Evolutionary conservation across 768 basidiomycete species (phyloP).

Genomic region (Suillus americanus): DNA sequence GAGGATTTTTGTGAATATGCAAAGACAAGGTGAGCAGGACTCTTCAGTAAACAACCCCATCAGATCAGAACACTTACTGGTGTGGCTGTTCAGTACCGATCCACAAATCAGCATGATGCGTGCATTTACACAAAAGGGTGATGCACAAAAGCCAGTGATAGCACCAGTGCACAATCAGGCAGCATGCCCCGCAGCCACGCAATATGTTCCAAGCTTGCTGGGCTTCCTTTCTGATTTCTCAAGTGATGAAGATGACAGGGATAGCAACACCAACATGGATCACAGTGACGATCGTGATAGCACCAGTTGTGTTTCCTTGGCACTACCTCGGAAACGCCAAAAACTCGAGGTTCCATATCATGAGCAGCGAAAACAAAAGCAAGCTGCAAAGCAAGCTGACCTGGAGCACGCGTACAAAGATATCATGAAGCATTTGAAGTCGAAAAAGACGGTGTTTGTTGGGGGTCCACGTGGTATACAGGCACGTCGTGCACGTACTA

Average conservation of each 20-base stretch:
- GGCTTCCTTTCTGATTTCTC: not conserved
- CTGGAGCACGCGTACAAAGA: slow-evolving; percentile 4
- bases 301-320: not conserved
- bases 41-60: not conserved
- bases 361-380: slow-evolving; percentile 1
- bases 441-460: slow-evolving; percentile 23
- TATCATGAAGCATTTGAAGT: slow-evolving; percentile 19
- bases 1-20: not conserved
- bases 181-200: not conserved
- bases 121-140: not conserved
- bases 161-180: not conserved
- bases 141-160: not conserved
- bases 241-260: not conserved
- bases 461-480: slow-evolving; percentile 31
- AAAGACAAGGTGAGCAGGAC: not conserved
- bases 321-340: not conserved
- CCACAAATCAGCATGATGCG: not conserved
- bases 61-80: not conserved
- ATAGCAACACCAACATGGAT: not conserved
- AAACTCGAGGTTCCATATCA: not conserved
- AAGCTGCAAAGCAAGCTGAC: not conserved
- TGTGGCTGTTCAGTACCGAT: not conserved
- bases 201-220: not conserved
- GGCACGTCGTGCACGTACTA: slow-evolving; percentile 23
- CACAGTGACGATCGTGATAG: not conserved